Conservation (phyloP, 2,329 filamentous ascomycete species). For the Cladophialophora psammophila region DNA sequence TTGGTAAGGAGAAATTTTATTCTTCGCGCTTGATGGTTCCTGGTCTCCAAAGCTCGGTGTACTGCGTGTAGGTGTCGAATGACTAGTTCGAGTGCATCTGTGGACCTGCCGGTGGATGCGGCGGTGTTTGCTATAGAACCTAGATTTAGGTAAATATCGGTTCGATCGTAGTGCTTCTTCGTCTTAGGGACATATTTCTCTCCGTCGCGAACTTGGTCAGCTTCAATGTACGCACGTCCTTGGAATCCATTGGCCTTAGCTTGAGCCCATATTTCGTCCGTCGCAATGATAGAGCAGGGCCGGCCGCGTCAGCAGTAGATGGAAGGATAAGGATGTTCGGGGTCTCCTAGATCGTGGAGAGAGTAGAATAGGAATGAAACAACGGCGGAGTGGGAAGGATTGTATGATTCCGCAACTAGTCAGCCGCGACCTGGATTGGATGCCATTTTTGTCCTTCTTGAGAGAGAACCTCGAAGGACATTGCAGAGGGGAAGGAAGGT, state of each 20-base stretch:
- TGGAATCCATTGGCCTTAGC: conserved; percentile 18
- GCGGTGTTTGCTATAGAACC: too few relatives aligned
- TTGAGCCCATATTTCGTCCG: conserved; percentile 16
- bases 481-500: too few relatives aligned
- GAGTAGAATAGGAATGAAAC: not conserved
- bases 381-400: not conserved
- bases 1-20: too few relatives aligned
- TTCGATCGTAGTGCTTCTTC: conserved; percentile 5
- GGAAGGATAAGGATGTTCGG: not conserved
- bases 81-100: too few relatives aligned
- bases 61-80: too few relatives aligned
- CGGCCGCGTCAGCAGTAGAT: not conserved
- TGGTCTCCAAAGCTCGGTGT: too few relatives aligned
- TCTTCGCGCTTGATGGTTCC: too few relatives aligned
- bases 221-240: conserved; percentile 1
- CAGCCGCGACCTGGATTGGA: not conserved
- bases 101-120: too few relatives aligned
- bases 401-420: not conserved
- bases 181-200: conserved; percentile 5
- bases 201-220: not conserved
- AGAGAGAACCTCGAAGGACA: not conserved
- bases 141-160: not conserved
- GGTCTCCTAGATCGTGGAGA: not conserved
- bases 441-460: not conserved
- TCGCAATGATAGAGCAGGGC: not conserved